Base-by-base conservation (phyloP, 345 rosid genomes). In the Stellera chamaejasme region DNA sequence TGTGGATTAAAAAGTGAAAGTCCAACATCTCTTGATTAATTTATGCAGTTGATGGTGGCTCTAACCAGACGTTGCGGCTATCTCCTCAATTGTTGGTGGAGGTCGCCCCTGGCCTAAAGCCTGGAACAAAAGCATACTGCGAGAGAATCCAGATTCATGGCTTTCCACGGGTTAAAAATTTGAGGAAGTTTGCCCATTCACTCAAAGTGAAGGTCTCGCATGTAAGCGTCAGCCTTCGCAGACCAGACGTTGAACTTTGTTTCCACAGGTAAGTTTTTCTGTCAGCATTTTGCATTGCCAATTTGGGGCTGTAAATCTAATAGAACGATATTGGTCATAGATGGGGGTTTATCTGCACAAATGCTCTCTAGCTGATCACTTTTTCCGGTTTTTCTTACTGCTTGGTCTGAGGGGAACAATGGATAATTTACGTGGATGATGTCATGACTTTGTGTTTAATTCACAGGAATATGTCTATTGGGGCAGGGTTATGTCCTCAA, bases 401-500 rank as follows among this genome's bases (percentile, higher is more conserved):
- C 39, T 32, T 32, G 39, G 3, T 8, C 9, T 32, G 39, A 32
- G 9, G 5, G 39, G 39, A 32, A 5, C 39, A 32, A 32, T 32
- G 39, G 9, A 32, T 8, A 32, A 32, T 32, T 4, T 32, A 5
- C 3, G 39, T 8, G 9, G 7, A 19, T 32, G 5, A 32, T 32
- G 39, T 32, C 39, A 32, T 8, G 9, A 32, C 3, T 32, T 32
- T 32, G 39, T 32, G 39, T 62, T 54, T 62, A 6, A 53, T 56
- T 66, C 69, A 63, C 68, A 92, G 97, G 80, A 92, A 92, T 68
- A 59, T 66, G n/a, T 86, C 99, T 48, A 77, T 82, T 63, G 89
- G 72, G 13, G 59, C 77, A 27, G 96, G 94, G 48, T 79, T 84
- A 97, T 92, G 99, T 67, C 72, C 89, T 60, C 79, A 65, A 28